phyloP scores from a whole-genome alignment of 1,139 yeast genomes.

The Sugiyamaella xylanicola region DNA sequence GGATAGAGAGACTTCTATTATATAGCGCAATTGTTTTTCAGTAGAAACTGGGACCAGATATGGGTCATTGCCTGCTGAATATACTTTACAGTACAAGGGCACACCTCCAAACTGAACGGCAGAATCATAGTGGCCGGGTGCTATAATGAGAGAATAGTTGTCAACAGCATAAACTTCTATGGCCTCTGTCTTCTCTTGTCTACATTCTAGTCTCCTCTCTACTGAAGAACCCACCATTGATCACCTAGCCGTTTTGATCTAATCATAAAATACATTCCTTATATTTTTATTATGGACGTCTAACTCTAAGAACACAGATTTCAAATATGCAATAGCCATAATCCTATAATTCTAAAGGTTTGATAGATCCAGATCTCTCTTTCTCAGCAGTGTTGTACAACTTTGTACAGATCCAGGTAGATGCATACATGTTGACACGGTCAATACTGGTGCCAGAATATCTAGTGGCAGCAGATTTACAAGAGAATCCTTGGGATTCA shows the following conservation, averaged over 20 bases:
- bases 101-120: constrained; percentile 3
- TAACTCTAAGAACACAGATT: not conserved
- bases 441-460: constrained; percentile 65
- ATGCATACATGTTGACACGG: constrained; percentile 83
- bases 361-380: constrained; percentile 18
- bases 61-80: not conserved
- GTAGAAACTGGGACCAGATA: constrained; percentile 5
- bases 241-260: too few species aligned
- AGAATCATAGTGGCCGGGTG: constrained; percentile 3
- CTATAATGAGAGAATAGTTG: constrained; percentile 4
- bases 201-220: not conserved
- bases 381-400: constrained; percentile 18
- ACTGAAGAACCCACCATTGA: not conserved
- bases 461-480: constrained; percentile 71
- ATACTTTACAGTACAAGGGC: constrained; percentile 6
- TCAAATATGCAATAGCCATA: not conserved
- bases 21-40: constrained; percentile 13
- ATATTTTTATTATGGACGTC: not conserved
- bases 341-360: constrained; percentile 17
- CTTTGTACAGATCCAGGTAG: constrained; percentile 82
- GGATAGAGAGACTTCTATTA: not conserved
- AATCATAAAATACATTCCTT: not conserved
- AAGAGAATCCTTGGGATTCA: constrained; percentile 64
- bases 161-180: constrained; percentile 1
- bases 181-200: too few species aligned